phyloP scores from a whole-genome alignment of 2,329 filamentous ascomycete species.

The Aspergillus novofumigatus region DNA sequence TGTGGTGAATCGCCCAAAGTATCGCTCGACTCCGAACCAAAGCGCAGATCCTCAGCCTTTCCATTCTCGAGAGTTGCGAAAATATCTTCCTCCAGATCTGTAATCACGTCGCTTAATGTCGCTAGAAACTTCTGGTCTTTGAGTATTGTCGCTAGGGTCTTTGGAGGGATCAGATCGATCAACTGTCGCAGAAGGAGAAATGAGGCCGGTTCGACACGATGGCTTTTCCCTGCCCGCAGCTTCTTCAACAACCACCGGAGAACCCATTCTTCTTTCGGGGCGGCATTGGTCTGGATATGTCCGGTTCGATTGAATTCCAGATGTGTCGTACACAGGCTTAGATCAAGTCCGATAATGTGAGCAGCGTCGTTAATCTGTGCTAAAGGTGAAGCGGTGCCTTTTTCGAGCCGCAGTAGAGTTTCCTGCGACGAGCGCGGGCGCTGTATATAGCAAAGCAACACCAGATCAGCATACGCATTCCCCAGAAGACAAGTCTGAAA shows the following conservation, averaged over 20 bases:
- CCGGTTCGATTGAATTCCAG: conserved; percentile 24
- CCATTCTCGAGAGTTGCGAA: conserved; percentile 24
- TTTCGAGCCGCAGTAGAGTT: conserved; percentile 43
- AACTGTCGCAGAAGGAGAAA: conserved; percentile 60
- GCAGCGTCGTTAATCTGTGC: conserved; percentile 41
- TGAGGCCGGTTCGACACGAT: conserved; percentile 41
- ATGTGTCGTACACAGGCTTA: conserved; percentile 30
- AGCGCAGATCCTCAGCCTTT: conserved; percentile 18
- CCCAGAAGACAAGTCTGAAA: conserved; percentile 1
- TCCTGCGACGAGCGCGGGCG: conserved; percentile 39
- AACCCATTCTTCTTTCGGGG: conserved; percentile 60
- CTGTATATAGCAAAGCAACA: conserved; percentile 22
- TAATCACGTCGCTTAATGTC: conserved; percentile 62
- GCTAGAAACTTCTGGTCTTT: conserved; percentile 64
- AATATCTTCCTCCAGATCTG: conserved; percentile 46
- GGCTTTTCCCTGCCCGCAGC: conserved; percentile 44
- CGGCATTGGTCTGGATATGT: conserved; percentile 22
- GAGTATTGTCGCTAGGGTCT: conserved; percentile 66
- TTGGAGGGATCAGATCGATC: conserved; percentile 64
- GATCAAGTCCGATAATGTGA: conserved; percentile 39
- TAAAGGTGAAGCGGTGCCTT: conserved; percentile 36
- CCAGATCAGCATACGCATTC: background rate
- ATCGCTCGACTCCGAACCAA: conserved; percentile 33
- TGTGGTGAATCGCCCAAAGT: conserved; percentile 28
- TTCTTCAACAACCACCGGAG: conserved; percentile 63